Evolutionary conservation across 2,329 filamentous ascomycete species (phyloP).

Genomic region (Aspergillus sp.): DNA sequence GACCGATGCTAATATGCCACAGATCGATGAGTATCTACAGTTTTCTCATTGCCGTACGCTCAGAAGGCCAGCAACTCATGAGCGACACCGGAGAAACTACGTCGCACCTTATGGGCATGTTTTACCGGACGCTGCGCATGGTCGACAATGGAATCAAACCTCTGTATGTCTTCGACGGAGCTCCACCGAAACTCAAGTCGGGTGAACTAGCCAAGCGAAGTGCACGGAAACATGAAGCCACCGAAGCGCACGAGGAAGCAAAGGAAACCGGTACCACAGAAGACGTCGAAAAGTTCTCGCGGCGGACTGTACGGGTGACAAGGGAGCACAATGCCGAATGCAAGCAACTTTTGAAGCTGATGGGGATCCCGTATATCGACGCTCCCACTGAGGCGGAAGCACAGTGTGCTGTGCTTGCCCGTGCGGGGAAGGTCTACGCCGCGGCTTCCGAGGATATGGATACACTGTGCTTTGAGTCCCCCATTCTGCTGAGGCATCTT

Average conservation of each 20-base stretch:
- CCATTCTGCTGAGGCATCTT: slow-evolving; percentile 85
- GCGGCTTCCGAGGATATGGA: slow-evolving; percentile 99
- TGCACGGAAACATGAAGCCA: slow-evolving; percentile 89
- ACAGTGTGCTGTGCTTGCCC: slow-evolving; percentile 86
- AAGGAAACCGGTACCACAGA: slow-evolving; percentile 96
- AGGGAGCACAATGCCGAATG: slow-evolving; percentile 95
- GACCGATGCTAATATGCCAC: slow-evolving; percentile 22
- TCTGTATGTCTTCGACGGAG: slow-evolving; percentile 95
- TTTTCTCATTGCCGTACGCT: slow-evolving; percentile 96
- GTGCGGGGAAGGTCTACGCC: slow-evolving; percentile 92
- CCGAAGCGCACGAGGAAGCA: slow-evolving; percentile 86
- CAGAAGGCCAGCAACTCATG: slow-evolving; percentile 93
- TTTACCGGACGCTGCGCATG: slow-evolving; percentile 97
- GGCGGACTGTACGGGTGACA: slow-evolving; percentile 91
- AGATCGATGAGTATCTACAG: slow-evolving; percentile 99
- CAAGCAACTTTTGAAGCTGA: slow-evolving; percentile 83
- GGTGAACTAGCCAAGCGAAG: slow-evolving; percentile 95
- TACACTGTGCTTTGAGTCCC: slow-evolving; percentile 90
- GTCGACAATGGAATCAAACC: slow-evolving; percentile 99
- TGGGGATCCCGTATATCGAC: slow-evolving; percentile 94
- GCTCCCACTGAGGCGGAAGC: slow-evolving; percentile 97
- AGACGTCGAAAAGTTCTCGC: slow-evolving; percentile 97
- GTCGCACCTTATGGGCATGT: slow-evolving; percentile 98
- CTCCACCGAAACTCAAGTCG: slow-evolving; percentile 94
- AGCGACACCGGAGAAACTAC: slow-evolving; percentile 95